Conservation (phyloP, 345 rosid species). For the Cardiospermum halicacabum region DNA sequence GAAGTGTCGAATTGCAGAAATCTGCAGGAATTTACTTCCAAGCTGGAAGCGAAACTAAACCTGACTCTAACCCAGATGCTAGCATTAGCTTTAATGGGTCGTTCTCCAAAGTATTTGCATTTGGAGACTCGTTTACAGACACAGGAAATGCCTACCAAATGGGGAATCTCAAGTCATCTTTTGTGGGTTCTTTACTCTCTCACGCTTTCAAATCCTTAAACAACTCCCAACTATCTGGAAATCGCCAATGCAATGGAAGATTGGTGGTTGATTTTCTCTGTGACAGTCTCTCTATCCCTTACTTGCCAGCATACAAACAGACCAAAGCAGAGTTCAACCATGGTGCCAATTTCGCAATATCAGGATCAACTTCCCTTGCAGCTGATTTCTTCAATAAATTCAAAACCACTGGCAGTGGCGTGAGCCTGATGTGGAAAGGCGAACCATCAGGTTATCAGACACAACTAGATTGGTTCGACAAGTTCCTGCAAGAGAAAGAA, state of each 20-base stretch:
- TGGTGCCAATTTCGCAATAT: constrained; percentile 41
- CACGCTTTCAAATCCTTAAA: not conserved
- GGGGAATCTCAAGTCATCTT: constrained; percentile 20
- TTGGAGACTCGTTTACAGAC: constrained; percentile 48
- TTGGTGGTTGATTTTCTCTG: constrained; percentile 38
- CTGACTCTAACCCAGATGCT: not conserved
- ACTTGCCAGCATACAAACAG: constrained; percentile 24
- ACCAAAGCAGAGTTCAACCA: constrained; percentile 5
- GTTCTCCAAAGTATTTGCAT: constrained; percentile 32
- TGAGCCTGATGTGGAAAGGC: constrained; percentile 22
- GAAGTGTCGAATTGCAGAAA: too few relatives aligned
- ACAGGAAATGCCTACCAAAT: constrained; percentile 31
- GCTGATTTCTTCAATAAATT: constrained; percentile 8
- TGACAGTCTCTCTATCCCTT: constrained; percentile 25
- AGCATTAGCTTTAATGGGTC: not conserved
- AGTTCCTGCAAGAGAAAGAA: not conserved
- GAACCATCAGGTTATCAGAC: constrained; percentile 21
- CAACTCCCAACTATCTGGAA: not conserved
- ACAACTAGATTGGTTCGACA: constrained; percentile 41
- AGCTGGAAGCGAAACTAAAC: too few relatives aligned
- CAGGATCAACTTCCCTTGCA: constrained; percentile 36
- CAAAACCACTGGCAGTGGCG: not conserved
- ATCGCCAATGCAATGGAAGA: constrained; percentile 25
- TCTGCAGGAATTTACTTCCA: not conserved
- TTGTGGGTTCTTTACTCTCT: constrained; percentile 1